Conservation (phyloP, 768 basidiomycete genomes). For the Leccinum longicurvipes region DNA sequence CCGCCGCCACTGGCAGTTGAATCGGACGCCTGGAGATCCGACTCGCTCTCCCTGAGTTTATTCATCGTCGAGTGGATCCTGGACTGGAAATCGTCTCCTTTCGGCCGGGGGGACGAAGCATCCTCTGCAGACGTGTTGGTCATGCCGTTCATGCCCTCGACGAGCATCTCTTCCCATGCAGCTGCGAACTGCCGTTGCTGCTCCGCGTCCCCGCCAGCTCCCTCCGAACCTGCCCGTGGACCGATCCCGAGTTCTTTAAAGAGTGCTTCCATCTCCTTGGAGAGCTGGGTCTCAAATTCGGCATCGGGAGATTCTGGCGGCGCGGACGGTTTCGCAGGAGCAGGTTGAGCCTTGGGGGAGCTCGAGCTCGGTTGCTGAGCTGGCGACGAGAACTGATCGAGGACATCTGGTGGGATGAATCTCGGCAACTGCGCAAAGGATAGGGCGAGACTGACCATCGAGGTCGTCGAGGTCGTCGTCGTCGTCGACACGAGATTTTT, state of each 20-base stretch:
- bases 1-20: conserved; percentile 17
- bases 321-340: conserved; percentile 17
- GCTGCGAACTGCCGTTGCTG: conserved; percentile 44
- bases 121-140: not conserved
- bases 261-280: conserved; percentile 43
- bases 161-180: conserved; percentile 71
- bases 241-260: conserved; percentile 24
- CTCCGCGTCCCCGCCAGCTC: conserved; percentile 8
- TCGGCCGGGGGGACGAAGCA: conserved; percentile 6
- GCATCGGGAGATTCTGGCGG: conserved; percentile 7
- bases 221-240: conserved; percentile 17
- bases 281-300: conserved; percentile 40
- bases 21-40: conserved; percentile 27
- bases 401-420: conserved; percentile 39
- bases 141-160: conserved; percentile 52
- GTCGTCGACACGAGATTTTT: conserved; percentile 26
- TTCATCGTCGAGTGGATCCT: conserved; percentile 71
- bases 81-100: conserved; percentile 55
- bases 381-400: conserved; percentile 41
- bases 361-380: conserved; percentile 8
- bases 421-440: not conserved
- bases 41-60: conserved; percentile 68
- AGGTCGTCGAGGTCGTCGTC: conserved; percentile 42
- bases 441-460: conserved; percentile 33
- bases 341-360: conserved; percentile 11